Evolutionary conservation across 208 protist genomes (phyloP).

Genomic region (Acanthamoeba royreba): DNA sequence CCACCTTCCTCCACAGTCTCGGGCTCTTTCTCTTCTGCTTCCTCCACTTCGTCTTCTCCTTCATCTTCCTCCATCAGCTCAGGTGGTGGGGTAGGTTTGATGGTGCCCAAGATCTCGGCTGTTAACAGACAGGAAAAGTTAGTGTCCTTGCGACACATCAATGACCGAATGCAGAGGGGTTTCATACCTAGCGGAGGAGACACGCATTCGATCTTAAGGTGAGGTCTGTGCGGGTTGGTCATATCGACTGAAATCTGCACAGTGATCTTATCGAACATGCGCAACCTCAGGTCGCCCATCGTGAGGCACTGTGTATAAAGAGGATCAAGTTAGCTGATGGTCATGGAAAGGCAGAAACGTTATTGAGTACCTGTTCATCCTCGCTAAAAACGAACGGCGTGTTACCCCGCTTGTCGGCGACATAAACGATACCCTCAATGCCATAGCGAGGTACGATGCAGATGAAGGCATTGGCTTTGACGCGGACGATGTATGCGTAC

Average conservation of each 20-base stretch:
- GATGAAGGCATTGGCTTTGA: slow-evolving; percentile 31
- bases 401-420: background rate
- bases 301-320: no score
- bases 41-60: background rate
- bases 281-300: background rate
- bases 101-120: background rate
- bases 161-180: no score
- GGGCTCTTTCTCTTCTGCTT: background rate
- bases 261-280: slow-evolving; percentile 32
- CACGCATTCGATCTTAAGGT: slow-evolving; percentile 20
- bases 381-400: background rate
- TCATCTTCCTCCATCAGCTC: background rate
- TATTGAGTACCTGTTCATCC: background rate
- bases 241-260: slow-evolving; percentile 17
- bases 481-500: slow-evolving; percentile 23
- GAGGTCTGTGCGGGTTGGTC: background rate
- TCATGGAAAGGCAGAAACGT: no score
- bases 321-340: background rate
- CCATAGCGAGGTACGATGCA: slow-evolving; percentile 2
- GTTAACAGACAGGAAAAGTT: background rate
- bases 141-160: background rate
- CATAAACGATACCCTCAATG: slow-evolving; percentile 37
- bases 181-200: no score
- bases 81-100: background rate
- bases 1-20: no score